phyloP scores from a whole-genome alignment of 2,329 filamentous ascomycete genomes.

The Lecanicillium sp. region DNA sequence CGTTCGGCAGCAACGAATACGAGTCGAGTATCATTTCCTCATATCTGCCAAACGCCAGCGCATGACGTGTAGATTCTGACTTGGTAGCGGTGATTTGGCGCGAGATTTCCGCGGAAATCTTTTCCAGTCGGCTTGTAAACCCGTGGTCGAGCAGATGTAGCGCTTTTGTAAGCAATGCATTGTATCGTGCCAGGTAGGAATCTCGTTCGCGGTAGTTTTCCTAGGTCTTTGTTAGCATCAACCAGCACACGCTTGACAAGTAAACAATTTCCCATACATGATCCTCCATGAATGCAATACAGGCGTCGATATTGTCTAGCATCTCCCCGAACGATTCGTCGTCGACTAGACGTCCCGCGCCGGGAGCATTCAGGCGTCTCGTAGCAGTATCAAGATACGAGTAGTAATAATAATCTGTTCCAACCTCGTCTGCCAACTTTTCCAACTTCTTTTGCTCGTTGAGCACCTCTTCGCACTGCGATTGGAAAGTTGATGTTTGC shows the following conservation, averaged over 20 bases:
- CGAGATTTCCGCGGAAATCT: constrained; percentile 45
- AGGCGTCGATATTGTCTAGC: constrained; percentile 78
- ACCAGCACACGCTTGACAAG: too few species aligned
- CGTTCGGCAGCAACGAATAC: constrained; percentile 47
- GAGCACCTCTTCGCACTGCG: constrained; percentile 83
- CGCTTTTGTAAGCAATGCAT: constrained; percentile 64
- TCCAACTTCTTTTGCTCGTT: constrained; percentile 74
- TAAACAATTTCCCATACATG: constrained; percentile 67
- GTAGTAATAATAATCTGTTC: constrained; percentile 90
- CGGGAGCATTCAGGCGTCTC: constrained; percentile 82
- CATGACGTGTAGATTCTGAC: constrained; percentile 51
- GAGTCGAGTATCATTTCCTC: constrained; percentile 51
- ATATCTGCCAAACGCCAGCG: constrained; percentile 52
- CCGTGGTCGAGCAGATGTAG: constrained; percentile 54
- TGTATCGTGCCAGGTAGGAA: constrained; percentile 80
- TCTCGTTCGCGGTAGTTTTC: constrained; percentile 80
- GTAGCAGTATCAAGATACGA: constrained; percentile 88
- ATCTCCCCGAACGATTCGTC: constrained; percentile 82
- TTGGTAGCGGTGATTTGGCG: constrained; percentile 46
- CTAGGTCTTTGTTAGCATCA: constrained; percentile 35
- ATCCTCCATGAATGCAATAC: constrained; percentile 83
- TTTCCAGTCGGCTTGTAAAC: constrained; percentile 44
- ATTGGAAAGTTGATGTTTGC: constrained; percentile 88
- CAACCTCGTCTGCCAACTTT: constrained; percentile 73
- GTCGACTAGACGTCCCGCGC: constrained; percentile 77